Evolutionary conservation across 768 basidiomycete genomes (phyloP).

Genomic region (Trametopsis cervina): DNA sequence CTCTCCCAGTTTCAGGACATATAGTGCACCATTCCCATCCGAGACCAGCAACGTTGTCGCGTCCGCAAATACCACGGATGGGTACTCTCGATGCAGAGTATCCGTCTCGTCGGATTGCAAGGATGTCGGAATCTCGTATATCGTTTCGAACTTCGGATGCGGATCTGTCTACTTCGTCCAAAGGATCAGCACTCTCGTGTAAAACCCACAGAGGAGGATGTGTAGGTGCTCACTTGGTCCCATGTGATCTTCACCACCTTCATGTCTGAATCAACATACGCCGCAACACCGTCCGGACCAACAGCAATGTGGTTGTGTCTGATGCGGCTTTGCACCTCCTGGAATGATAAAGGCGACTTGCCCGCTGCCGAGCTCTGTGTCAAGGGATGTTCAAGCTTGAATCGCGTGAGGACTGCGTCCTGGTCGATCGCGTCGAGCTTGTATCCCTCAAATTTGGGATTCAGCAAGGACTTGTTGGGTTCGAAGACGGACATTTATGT

Average conservation of each 20-base stretch:
- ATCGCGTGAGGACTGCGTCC: slow-evolving; percentile 45
- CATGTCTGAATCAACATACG: slow-evolving; percentile 64
- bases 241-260: slow-evolving; percentile 55
- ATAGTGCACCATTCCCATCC: slow-evolving; percentile 66
- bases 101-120: slow-evolving; percentile 35
- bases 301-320: slow-evolving; percentile 74
- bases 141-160: slow-evolving; percentile 42
- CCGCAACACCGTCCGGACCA: slow-evolving; percentile 39
- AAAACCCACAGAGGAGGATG: no score
- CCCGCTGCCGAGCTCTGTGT: slow-evolving; percentile 55
- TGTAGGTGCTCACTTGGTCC: slow-evolving; percentile 45
- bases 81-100: slow-evolving; percentile 59
- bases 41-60: slow-evolving; percentile 45
- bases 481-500: slow-evolving; percentile 17
- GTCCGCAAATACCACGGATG: slow-evolving; percentile 56
- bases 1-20: slow-evolving; percentile 43
- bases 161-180: no score
- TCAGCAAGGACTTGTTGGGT: slow-evolving; percentile 44
- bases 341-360: slow-evolving; percentile 57
- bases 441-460: slow-evolving; percentile 84
- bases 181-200: no score
- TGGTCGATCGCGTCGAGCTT: slow-evolving; percentile 58
- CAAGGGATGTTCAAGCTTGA: slow-evolving; percentile 37
- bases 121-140: slow-evolving; percentile 56
- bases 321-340: slow-evolving; percentile 80